These are phyloP conservation scores for Trifolium subterraneum DNA, from an alignment of 306 rosid species.

Conservation along the genomic window DNA sequence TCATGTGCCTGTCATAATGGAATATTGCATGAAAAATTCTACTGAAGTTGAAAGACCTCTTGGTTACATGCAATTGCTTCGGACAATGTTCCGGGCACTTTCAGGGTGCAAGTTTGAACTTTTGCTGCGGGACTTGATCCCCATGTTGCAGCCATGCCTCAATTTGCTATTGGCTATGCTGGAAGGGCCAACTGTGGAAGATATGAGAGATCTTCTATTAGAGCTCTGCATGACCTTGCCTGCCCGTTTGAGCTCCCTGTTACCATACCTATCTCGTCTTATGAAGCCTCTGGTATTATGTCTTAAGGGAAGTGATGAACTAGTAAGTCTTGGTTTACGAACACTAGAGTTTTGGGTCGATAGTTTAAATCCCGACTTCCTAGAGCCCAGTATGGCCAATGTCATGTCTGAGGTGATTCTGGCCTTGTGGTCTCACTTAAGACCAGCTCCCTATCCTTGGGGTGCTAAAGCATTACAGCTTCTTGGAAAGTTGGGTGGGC, in stretches of 20 bases:
- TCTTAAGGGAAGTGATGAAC: slow-evolving; percentile 89
- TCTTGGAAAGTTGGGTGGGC: slow-evolving; percentile 97
- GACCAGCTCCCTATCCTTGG: slow-evolving; percentile 90
- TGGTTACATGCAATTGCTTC: slow-evolving; percentile 94
- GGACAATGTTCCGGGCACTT: slow-evolving; percentile 82
- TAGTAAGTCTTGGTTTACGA: slow-evolving; percentile 89
- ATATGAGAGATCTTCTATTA: slow-evolving; percentile 88
- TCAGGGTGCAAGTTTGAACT: slow-evolving; percentile 96
- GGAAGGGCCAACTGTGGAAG: slow-evolving; percentile 97
- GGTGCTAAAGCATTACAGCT: slow-evolving; percentile 99
- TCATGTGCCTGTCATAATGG: slow-evolving; percentile 93
- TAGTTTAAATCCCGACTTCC: slow-evolving; percentile 97
- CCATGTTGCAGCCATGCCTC: slow-evolving; percentile 93
- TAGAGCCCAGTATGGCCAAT: slow-evolving; percentile 98
- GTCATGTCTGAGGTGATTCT: slow-evolving; percentile 93
- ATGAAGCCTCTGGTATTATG: slow-evolving; percentile 97
- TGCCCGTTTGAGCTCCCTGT: slow-evolving; percentile 91
- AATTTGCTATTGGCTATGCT: slow-evolving; percentile 94
- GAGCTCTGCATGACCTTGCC: slow-evolving; percentile 98
- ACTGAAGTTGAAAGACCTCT: slow-evolving; percentile 96
- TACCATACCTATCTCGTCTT: slow-evolving; percentile 91
- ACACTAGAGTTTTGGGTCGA: slow-evolving; percentile 99
- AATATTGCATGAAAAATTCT: slow-evolving; percentile 92
- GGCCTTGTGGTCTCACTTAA: slow-evolving; percentile 95
- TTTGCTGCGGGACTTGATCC: slow-evolving; percentile 87